phyloP scores from a whole-genome alignment of 352 stramenopile species.

The Phytophthora hybrid region DNA sequence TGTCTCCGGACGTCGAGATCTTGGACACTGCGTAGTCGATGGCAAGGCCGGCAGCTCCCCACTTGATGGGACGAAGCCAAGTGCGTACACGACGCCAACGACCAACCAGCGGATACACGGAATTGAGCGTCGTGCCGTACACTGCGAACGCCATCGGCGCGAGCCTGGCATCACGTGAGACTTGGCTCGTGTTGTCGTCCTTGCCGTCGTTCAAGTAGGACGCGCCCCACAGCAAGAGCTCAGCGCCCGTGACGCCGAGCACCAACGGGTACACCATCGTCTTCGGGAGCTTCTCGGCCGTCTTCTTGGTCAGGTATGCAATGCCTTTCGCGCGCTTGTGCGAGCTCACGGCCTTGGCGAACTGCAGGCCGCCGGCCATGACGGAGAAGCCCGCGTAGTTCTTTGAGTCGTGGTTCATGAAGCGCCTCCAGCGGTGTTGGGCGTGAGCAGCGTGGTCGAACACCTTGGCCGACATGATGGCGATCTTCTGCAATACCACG shows the following conservation, averaged over 20 bases:
- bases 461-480: slow-evolving; percentile 24
- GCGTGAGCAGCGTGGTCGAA: slow-evolving; percentile 38
- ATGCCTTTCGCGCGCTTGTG: slow-evolving; percentile 36
- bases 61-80: slow-evolving; percentile 38
- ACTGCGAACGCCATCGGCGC: slow-evolving; percentile 36
- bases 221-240: slow-evolving; percentile 35
- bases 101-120: slow-evolving; percentile 37
- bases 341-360: slow-evolving; percentile 29
- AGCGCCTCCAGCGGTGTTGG: slow-evolving; percentile 39
- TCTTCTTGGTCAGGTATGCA: slow-evolving; percentile 36
- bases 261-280: slow-evolving; percentile 41
- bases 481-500: neutral
- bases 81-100: slow-evolving; percentile 33
- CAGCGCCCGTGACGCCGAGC: slow-evolving; percentile 33
- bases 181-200: slow-evolving; percentile 18
- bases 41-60: slow-evolving; percentile 29
- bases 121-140: slow-evolving; percentile 40
- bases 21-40: slow-evolving; percentile 34
- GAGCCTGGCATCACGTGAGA: slow-evolving; percentile 34
- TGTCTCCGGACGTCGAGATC: neutral
- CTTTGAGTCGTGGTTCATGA: slow-evolving; percentile 39
- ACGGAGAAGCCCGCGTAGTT: slow-evolving; percentile 38
- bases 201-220: slow-evolving; percentile 36
- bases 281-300: slow-evolving; percentile 36
- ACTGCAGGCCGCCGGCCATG: slow-evolving; percentile 36